A percentile compares a stretch with the other conserved stretches of the same genome.
phyloP scores from a whole-genome alignment of 192 early-diverging fungal genomes.

The Lobosporangium transversale region DNA sequence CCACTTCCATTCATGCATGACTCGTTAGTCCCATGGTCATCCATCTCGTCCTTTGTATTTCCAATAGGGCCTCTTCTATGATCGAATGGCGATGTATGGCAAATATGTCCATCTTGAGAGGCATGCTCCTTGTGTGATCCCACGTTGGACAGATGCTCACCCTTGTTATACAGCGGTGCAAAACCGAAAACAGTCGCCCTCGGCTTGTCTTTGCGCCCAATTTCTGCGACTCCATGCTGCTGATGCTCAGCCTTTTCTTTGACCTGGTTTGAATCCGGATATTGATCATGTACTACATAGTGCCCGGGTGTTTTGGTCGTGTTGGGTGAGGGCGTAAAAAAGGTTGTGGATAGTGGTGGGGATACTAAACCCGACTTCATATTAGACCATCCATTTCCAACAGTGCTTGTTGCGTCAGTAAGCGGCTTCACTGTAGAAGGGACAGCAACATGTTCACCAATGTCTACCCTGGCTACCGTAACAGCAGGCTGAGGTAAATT shows the following conservation, averaged over 20 bases:
- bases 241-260: neutral
- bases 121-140: conserved; percentile 2
- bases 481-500: no score
- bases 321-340: conserved; percentile 7
- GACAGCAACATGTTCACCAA: no score
- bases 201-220: neutral
- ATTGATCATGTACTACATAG: neutral
- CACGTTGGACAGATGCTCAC: conserved; percentile 9
- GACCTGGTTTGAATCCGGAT: conserved; percentile 11
- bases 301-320: conserved; percentile 2
- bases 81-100: neutral
- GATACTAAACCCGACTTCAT: conserved; percentile 1
- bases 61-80: neutral
- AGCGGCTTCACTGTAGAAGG: no score
- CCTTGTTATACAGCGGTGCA: conserved; percentile 14
- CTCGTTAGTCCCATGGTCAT: no score
- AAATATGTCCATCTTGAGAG: neutral
- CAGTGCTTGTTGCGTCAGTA: no score
- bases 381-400: neutral
- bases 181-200: conserved; percentile 26
- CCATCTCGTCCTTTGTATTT: neutral
- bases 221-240: neutral
- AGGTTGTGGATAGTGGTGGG: neutral
- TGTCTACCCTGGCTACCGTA: no score
- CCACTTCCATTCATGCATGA: no score